These are phyloP conservation scores for Colletotrichum neosansevieriae DNA, from an alignment of 2,329 filamentous ascomycete genomes.

Conservation along the genomic window DNA sequence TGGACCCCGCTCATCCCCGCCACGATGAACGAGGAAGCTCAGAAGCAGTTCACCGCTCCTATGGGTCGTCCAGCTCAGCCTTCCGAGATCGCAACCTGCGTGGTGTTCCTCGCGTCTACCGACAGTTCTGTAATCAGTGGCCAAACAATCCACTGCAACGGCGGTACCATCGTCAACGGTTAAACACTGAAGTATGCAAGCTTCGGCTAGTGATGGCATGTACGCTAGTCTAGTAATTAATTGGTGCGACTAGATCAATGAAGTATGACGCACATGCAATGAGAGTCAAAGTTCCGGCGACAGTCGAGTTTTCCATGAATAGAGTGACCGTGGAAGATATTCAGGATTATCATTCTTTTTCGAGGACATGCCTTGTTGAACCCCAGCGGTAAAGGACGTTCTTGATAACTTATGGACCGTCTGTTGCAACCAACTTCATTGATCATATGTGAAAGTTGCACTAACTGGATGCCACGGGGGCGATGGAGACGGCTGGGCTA, in stretches of 20 bases:
- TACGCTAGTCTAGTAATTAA: constrained; percentile 22
- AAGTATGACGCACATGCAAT: constrained; percentile 30
- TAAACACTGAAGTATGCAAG: constrained; percentile 44
- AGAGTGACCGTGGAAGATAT: too few species aligned
- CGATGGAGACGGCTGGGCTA: constrained; percentile 20
- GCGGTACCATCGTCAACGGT: constrained; percentile 62
- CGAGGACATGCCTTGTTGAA: too few species aligned
- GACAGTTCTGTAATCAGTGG: constrained; percentile 82
- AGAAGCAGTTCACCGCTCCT: constrained; percentile 79
- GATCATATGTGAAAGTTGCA: neutral
- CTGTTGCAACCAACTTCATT: neutral
- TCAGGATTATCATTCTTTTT: too few species aligned
- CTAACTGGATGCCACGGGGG: neutral
- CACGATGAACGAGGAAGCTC: constrained; percentile 77
- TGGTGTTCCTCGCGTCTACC: constrained; percentile 81
- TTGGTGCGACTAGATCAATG: constrained; percentile 12
- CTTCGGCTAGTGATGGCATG: neutral
- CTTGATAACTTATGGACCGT: too few species aligned
- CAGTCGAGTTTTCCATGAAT: neutral
- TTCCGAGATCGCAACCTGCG: constrained; percentile 83
- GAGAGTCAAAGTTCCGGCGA: neutral
- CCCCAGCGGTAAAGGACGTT: too few species aligned
- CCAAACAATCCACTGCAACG: constrained; percentile 71
- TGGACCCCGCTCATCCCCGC: constrained; percentile 82
- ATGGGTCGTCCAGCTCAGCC: constrained; percentile 85